Conservation (phyloP, 495 filamentous ascomycete species). For the Rostrohypoxylon terebratum region DNA sequence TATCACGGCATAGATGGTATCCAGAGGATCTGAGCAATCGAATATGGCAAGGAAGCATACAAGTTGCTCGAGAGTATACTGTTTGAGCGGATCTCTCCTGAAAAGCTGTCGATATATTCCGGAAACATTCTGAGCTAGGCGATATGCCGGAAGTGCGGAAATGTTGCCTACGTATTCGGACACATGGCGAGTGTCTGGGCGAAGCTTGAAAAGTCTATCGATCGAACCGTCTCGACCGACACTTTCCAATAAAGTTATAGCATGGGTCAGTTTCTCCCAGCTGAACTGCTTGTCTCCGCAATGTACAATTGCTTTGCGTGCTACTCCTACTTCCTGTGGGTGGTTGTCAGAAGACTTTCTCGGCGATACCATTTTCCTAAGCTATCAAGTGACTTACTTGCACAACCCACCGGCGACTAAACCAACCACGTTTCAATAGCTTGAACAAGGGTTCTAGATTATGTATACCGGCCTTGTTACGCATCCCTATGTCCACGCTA, state of each 20-base stretch:
- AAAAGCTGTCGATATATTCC: neutral
- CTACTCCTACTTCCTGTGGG: neutral
- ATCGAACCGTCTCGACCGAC: neutral
- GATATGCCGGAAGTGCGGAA: slow-evolving; percentile 3
- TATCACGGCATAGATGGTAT: neutral
- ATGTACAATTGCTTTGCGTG: neutral
- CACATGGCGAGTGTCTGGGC: slow-evolving; percentile 4
- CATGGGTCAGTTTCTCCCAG: neutral
- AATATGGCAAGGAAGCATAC: neutral
- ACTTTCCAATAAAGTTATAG: neutral
- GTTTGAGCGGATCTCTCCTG: neutral
- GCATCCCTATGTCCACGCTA: neutral
- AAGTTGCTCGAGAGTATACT: neutral
- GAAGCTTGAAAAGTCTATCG: neutral
- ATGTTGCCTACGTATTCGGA: slow-evolving; percentile 5
- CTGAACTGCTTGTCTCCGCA: neutral
- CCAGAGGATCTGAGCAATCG: neutral
- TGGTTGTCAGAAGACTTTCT: neutral
- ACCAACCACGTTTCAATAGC: neutral
- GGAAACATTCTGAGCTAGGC: neutral
- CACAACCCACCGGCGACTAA: neutral
- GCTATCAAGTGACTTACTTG: neutral
- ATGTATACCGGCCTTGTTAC: neutral
- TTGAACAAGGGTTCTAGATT: neutral
- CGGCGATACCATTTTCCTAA: neutral